Conservation (phyloP, 2,329 filamentous ascomycete species). For the Passalora sequoiae region DNA sequence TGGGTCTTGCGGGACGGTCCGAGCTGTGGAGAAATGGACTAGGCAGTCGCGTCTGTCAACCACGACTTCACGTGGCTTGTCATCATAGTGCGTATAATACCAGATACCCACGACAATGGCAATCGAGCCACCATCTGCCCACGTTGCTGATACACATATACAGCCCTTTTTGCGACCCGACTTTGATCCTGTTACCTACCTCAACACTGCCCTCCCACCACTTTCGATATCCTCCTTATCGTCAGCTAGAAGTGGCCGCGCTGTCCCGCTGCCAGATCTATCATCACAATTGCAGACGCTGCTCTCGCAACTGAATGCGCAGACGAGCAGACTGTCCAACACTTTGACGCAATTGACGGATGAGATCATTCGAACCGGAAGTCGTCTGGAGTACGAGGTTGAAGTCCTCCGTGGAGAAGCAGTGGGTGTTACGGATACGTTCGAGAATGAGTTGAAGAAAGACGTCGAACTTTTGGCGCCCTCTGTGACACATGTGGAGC, state of each 20-base stretch:
- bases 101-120: conserved; percentile 16
- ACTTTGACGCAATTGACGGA: conserved; percentile 86
- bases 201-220: conserved; percentile 72
- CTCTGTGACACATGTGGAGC: conserved; percentile 9
- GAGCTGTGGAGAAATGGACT: background rate
- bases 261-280: conserved; percentile 65
- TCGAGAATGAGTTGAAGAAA: conserved; percentile 65
- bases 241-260: conserved; percentile 24
- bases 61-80: no score
- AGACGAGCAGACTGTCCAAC: conserved; percentile 75
- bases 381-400: conserved; percentile 86
- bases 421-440: conserved; percentile 68
- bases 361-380: conserved; percentile 85
- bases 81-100: background rate
- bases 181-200: conserved; percentile 80
- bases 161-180: conserved; percentile 67
- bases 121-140: conserved; percentile 43
- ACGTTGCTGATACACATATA: conserved; percentile 67
- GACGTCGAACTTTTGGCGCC: conserved; percentile 67
- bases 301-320: conserved; percentile 81
- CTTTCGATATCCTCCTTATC: conserved; percentile 50
- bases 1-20: no score
- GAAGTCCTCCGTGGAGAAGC: conserved; percentile 88
- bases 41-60: no score
- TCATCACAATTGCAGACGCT: conserved; percentile 76